Evolutionary conservation across 352 stramenopile genomes (phyloP).

Genomic region (Pythium oligandrum): DNA sequence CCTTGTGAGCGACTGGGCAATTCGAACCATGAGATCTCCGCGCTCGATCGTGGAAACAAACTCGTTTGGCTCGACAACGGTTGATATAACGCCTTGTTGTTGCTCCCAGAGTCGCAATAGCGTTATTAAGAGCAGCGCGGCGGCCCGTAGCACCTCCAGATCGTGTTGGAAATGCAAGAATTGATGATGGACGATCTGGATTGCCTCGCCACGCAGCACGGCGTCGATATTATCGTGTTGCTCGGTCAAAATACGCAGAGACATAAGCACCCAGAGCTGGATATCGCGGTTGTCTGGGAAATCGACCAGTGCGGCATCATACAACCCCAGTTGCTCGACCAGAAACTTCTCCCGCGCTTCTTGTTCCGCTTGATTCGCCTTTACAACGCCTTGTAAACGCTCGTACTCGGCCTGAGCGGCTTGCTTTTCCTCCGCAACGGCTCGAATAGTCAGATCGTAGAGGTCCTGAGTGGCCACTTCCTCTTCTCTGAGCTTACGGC

Average conservation of each 20-base stretch:
- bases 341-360: conserved; percentile 5
- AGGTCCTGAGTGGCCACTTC: conserved; percentile 2
- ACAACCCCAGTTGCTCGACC: conserved; percentile 13
- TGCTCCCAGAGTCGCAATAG: too few relatives aligned
- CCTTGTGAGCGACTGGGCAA: too few relatives aligned
- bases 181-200: too few relatives aligned
- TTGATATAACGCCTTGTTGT: too few relatives aligned
- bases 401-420: background rate
- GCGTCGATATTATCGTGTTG: too few relatives aligned
- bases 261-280: conserved; percentile 9
- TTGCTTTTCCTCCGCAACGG: background rate
- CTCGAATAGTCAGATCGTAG: conserved; percentile 6
- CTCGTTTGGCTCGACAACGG: too few relatives aligned
- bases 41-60: too few relatives aligned
- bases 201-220: too few relatives aligned
- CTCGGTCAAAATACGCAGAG: background rate
- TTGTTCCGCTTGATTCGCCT: conserved; percentile 6
- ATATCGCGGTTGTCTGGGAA: conserved; percentile 7
- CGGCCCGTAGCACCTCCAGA: too few relatives aligned
- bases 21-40: too few relatives aligned
- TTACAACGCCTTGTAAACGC: background rate
- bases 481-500: background rate
- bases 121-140: too few relatives aligned
- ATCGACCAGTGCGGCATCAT: conserved; percentile 9
- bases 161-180: too few relatives aligned